Evolutionary conservation across 768 basidiomycete species (phyloP), one percentile per base, ranked within the genome.

Genomic region (Suillus americanus): DNA sequence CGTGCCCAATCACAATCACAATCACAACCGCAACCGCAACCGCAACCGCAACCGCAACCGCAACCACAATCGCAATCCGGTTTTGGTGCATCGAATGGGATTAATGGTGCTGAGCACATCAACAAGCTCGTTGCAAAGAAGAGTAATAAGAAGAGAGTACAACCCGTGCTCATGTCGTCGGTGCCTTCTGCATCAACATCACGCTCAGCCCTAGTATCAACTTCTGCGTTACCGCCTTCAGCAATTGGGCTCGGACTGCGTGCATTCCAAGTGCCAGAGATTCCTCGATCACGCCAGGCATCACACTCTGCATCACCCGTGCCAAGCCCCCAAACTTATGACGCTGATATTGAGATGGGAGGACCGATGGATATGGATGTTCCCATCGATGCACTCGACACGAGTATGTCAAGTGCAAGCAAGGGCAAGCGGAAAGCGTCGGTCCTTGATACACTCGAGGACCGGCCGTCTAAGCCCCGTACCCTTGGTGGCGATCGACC

Each of bases 81-180:
- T 13, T 85, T 85, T 66, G 81, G 78, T 56, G 67, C 65, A 12
- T 62, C 63, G 25, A 66, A 70, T 18, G 75, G 74, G 61, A 75
- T 76, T 59, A 79, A 78, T 61, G 78, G 80, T 2, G 85, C 83
- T 18, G 90, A 91, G 73, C 80, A 83, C 55, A 83, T 92, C 53
- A 90, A 92, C 68, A 84, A 85, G 64, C 83, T 93, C 14, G 86
- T 92, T 9, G 91, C 91, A 57, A 91, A 92, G 73, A 85, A 90
- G 62, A 86, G 82, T 61, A 82, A 79, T 2, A 91, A 91, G 78
- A 90, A 89, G 73, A 84, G 91, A 59, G 81, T 82, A n/a, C 83
- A 82, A 66, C 83, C 84, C 30, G 72, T 78, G 25, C 77, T 79
- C 68, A 68, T 79, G 56, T 76, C 75, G 13, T 67, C 73, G 6